Base-by-base conservation (phyloP, 257 asterid genomes). In the Solanum chmielewskii region DNA sequence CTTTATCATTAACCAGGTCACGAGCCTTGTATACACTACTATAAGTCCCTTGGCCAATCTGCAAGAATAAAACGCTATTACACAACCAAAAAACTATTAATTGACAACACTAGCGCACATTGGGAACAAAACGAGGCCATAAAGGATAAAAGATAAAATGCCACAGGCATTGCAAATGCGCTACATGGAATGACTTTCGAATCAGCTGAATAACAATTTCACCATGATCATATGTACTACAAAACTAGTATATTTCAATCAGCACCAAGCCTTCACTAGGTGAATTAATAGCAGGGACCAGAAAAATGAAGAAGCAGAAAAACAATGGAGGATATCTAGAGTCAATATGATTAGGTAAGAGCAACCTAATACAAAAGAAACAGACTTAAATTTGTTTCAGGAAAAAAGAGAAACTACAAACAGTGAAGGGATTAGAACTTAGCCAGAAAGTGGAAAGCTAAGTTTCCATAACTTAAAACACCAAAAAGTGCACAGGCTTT, bases 11-110 rank as follows among this genome's bases (percentile, higher is more conserved):
- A 45, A 31, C 80, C 9, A 60, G 66, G 87, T 90, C 91, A 62
- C 86, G 73, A 27, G 90, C 91, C 86, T 82, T 87, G 81, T 78
- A 89, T 23, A 89, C 91, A n/a, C 45, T 59, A 74, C 91, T 87
- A 68, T 89, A 87, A 15, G 87, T 85, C 66, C 90, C 91, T 35
- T 87, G 78, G 5, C 91, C 91, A 41, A 89, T 83, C 91, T 90
- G 78, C 59, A 87, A 88, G 59, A 49, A 83, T 25, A 41, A 83
- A 68, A 74, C 23, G 13, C 68, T 6, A 70, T 70, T 33, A 45
- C 44, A 73, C 71, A 88, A 81, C 37, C 49, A 64, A 23, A 10
- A 81, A 62, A 33, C 68, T 47, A 27, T 47, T 80, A 31, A 80
- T 5, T 29, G 27, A 80, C 69, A 47, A 49, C 27, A 41, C 12